Percentiles rank a stretch among this genome's conserved stretches.
Conservation (phyloP, 331 rosid genomes). For the Malus hybrid region DNA sequence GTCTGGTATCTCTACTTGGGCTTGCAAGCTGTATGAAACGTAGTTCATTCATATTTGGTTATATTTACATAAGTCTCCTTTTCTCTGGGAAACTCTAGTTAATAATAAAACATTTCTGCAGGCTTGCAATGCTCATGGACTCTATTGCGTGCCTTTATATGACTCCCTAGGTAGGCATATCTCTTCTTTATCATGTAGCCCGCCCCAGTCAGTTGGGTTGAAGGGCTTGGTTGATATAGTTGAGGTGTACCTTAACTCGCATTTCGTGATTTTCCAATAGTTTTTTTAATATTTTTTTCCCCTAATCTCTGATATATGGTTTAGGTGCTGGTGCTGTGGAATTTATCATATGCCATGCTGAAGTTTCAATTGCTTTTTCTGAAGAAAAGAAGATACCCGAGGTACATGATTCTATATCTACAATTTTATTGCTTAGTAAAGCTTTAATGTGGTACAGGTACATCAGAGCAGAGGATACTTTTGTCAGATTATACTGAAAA, state of each 20-base stretch:
- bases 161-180: conserved; percentile 78
- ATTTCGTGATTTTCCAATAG: background rate
- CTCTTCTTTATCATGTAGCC: background rate
- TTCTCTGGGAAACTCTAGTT: conserved; percentile 7
- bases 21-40: conserved; percentile 2
- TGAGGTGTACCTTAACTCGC: background rate
- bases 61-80: conserved; percentile 11
- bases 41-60: background rate
- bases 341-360: conserved; percentile 78
- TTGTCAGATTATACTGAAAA: background rate
- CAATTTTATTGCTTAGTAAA: background rate
- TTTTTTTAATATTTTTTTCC: conserved; percentile 8
- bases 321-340: conserved; percentile 90
- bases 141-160: conserved; percentile 88
- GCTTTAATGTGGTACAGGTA: background rate
- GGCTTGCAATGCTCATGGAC: conserved; percentile 98
- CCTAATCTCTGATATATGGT: conserved; percentile 18
- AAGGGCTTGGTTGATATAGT: background rate
- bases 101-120: conserved; percentile 34
- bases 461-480: background rate
- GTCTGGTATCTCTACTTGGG: background rate
- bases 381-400: conserved; percentile 87
- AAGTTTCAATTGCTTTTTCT: conserved; percentile 61
- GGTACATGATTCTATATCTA: conserved; percentile 31
- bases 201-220: background rate